Percentiles rank a stretch among this genome's conserved stretches.
These are phyloP conservation scores for Acacia pycnantha DNA, from an alignment of 331 rosid genomes.

Conservation along the genomic window DNA sequence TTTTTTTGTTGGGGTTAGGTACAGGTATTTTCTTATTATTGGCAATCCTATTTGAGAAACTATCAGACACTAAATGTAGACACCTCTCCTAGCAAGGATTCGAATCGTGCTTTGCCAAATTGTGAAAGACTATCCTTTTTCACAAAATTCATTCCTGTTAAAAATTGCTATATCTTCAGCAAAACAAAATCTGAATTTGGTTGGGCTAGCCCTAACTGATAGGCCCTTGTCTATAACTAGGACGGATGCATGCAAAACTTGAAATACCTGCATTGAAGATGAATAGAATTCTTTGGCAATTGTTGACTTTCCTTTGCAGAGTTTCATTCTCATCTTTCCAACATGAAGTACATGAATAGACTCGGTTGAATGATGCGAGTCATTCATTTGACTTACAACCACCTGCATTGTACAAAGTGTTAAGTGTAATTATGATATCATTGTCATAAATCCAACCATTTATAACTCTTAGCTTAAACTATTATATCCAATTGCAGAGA, in stretches of 20 bases:
- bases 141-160: no score
- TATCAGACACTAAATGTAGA: no score
- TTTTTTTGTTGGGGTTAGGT: background rate
- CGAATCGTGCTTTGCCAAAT: no score
- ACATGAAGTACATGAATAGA: conserved; percentile 82
- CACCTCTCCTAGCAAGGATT: no score
- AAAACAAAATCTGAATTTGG: background rate
- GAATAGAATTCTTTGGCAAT: conserved; percentile 87
- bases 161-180: no score
- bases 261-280: conserved; percentile 85
- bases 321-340: conserved; percentile 96
- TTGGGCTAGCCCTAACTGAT: background rate
- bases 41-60: no score
- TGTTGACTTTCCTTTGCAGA: conserved; percentile 78
- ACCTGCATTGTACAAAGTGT: conserved; percentile 60
- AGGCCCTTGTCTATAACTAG: background rate
- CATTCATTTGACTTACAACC: conserved; percentile 84
- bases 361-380: conserved; percentile 64
- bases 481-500: background rate
- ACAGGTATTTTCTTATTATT: no score
- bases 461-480: background rate
- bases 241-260: background rate
- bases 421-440: conserved; percentile 15
- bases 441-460: conserved; percentile 3
- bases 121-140: no score